Evolutionary conservation across 306 rosid genomes (phyloP).

Genomic region (Acacia melanoxylon): DNA sequence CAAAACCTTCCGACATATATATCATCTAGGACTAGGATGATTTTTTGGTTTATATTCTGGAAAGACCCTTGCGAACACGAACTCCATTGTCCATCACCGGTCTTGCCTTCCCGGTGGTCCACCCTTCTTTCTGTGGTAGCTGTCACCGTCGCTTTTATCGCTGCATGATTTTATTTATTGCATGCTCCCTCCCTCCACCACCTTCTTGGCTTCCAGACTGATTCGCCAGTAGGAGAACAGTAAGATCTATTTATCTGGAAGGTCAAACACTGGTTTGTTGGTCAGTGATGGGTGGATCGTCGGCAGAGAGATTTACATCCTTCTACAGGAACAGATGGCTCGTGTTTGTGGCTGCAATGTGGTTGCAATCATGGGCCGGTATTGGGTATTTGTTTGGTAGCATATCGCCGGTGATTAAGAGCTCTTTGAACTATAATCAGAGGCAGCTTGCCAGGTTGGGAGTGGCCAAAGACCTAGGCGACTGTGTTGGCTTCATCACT

Average conservation of each 20-base stretch:
- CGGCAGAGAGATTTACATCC: constrained; percentile 44
- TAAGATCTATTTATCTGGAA: neutral
- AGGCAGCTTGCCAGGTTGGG: constrained; percentile 69
- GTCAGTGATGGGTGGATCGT: constrained; percentile 32
- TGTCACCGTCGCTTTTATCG: neutral
- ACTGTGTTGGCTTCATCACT: constrained; percentile 76
- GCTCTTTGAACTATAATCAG: constrained; percentile 67
- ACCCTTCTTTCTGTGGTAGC: neutral
- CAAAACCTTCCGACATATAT: neutral
- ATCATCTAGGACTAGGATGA: neutral
- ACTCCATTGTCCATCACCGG: neutral
- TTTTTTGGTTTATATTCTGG: neutral
- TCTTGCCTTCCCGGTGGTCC: neutral
- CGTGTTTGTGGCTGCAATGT: constrained; percentile 92
- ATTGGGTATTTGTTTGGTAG: constrained; percentile 87
- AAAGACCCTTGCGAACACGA: neutral
- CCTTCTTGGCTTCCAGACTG: neutral
- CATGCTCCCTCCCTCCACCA: no score
- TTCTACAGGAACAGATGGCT: constrained; percentile 76
- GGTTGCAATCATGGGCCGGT: constrained; percentile 97
- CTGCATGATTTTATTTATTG: neutral
- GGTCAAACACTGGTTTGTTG: neutral
- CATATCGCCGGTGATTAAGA: constrained; percentile 78
- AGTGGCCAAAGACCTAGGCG: constrained; percentile 93
- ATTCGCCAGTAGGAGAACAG: neutral